These are phyloP conservation scores for Xenoacremonium recifei DNA, from an alignment of 2,329 filamentous ascomycete species.

Conservation along the genomic window DNA sequence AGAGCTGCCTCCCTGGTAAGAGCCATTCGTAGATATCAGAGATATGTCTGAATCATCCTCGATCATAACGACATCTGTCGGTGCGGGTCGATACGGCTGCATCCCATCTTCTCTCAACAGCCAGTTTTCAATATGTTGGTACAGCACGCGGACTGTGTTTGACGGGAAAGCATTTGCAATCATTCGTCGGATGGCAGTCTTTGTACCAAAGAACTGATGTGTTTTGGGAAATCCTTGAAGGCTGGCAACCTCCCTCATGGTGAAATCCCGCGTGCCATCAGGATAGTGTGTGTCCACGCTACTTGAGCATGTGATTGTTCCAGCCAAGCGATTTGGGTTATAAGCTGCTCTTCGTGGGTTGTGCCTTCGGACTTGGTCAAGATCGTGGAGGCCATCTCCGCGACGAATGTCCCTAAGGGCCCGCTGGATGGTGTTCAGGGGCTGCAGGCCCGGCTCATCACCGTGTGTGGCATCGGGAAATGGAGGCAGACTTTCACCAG, in stretches of 20 bases:
- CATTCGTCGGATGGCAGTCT: constrained; percentile 53
- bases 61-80: constrained; percentile 22
- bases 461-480: constrained; percentile 65
- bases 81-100: constrained; percentile 8
- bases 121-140: constrained; percentile 46
- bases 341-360: constrained; percentile 36
- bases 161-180: constrained; percentile 82
- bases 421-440: constrained; percentile 43
- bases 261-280: constrained; percentile 61
- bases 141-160: constrained; percentile 48
- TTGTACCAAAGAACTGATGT: constrained; percentile 54
- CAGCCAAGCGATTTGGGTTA: constrained; percentile 46
- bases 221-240: constrained; percentile 67
- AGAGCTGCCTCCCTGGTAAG: constrained; percentile 10
- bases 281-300: constrained; percentile 62
- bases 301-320: constrained; percentile 65
- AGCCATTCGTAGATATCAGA: constrained; percentile 2
- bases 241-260: constrained; percentile 63
- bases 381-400: constrained; percentile 40
- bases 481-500: constrained; percentile 66
- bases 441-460: constrained; percentile 35
- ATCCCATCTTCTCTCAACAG: constrained; percentile 44
- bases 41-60: constrained; percentile 22
- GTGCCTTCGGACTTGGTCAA: constrained; percentile 25
- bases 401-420: constrained; percentile 36